Conservation (phyloP, 495 filamentous ascomycete genomes). For the Penicillium canariense region DNA sequence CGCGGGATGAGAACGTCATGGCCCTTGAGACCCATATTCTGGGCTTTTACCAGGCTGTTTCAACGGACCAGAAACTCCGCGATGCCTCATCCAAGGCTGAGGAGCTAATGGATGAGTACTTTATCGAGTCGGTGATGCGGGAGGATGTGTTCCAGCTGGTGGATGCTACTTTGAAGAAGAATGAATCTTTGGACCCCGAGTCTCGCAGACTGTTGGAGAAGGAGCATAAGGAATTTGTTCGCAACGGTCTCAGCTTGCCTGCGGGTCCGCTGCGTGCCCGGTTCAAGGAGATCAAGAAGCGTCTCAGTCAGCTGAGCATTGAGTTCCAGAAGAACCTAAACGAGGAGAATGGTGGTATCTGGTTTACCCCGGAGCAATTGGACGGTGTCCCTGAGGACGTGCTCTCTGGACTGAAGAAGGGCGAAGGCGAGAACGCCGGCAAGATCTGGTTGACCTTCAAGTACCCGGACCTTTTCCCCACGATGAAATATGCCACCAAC, state of each 20-base stretch:
- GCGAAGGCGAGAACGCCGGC: constrained; percentile 64
- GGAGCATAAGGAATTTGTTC: constrained; percentile 63
- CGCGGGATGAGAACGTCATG: constrained; percentile 64
- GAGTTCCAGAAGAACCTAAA: constrained; percentile 69
- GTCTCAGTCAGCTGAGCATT: constrained; percentile 62
- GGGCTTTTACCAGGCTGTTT: constrained; percentile 79
- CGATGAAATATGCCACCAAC: constrained; percentile 60
- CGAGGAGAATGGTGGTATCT: constrained; percentile 65
- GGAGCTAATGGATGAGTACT: constrained; percentile 65
- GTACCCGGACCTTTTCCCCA: constrained; percentile 67
- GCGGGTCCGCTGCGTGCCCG: constrained; percentile 59
- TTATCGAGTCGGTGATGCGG: constrained; percentile 64
- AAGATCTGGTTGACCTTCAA: constrained; percentile 67
- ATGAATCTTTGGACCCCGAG: constrained; percentile 61
- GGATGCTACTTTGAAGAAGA: constrained; percentile 57
- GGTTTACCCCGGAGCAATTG: constrained; percentile 61
- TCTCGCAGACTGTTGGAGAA: constrained; percentile 64
- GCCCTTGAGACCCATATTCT: constrained; percentile 60
- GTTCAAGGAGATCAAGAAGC: constrained; percentile 73
- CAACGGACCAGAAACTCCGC: constrained; percentile 63
- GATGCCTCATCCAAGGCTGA: constrained; percentile 68
- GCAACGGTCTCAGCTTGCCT: constrained; percentile 61
- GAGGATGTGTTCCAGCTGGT: constrained; percentile 66
- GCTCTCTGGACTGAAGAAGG: constrained; percentile 62
- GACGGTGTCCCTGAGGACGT: constrained; percentile 65